Evolutionary conservation across 1,284 basidiomycete species (phyloP).

Genomic region (Malassezia sympodialis): DNA sequence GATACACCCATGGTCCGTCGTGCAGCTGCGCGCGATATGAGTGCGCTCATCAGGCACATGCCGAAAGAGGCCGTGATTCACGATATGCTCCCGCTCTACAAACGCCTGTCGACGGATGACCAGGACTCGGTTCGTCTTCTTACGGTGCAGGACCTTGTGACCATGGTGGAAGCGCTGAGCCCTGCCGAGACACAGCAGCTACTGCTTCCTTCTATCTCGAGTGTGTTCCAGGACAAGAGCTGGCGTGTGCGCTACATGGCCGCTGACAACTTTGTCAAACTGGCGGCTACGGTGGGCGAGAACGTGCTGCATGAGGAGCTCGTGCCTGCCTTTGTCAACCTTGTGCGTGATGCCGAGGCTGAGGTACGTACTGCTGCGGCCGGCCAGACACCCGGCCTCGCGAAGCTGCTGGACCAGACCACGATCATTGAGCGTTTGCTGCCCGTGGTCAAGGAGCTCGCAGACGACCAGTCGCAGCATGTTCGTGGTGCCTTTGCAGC

Average conservation of each 20-base stretch:
- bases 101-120: conserved; percentile 87
- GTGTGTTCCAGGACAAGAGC: conserved; percentile 83
- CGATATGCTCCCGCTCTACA: conserved; percentile 85
- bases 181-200: conserved; percentile 83
- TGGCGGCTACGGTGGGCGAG: conserved; percentile 80
- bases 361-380: conserved; percentile 94
- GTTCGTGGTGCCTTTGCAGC: conserved; percentile 92
- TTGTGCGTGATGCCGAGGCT: conserved; percentile 96
- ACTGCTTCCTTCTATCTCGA: conserved; percentile 66
- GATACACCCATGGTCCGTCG: conserved; percentile 99
- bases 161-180: conserved; percentile 72
- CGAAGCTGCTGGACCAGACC: conserved; percentile 85
- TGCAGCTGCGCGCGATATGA: conserved; percentile 90
- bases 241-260: conserved; percentile 99
- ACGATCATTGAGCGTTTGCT: conserved; percentile 84
- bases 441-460: conserved; percentile 90
- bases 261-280: conserved; percentile 80
- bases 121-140: conserved; percentile 94
- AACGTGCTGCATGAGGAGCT: conserved; percentile 90
- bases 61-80: conserved; percentile 54
- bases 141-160: conserved; percentile 91
- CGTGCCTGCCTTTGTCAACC: conserved; percentile 79
- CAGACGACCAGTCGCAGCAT: conserved; percentile 88
- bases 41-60: conserved; percentile 50
- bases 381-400: conserved; percentile 92